These are phyloP conservation scores for Aspergillus nidulans DNA, from an alignment of 495 filamentous ascomycete species.

Conservation along the genomic window DNA sequence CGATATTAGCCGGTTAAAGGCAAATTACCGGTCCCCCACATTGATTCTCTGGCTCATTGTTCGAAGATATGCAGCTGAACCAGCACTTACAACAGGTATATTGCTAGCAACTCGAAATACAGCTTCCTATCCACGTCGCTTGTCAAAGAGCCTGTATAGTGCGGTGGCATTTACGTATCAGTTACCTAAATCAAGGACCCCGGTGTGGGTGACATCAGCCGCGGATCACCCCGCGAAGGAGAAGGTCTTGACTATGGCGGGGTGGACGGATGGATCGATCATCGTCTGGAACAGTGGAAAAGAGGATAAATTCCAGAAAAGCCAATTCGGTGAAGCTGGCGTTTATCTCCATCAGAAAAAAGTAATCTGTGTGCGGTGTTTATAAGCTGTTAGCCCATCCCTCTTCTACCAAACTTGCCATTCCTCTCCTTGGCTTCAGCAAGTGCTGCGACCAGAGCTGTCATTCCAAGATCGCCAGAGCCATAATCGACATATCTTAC, in stretches of 20 bases:
- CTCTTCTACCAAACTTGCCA: too few relatives aligned
- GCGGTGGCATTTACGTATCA: neutral
- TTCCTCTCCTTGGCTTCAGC: neutral
- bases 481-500: neutral
- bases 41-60: neutral
- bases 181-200: neutral
- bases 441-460: neutral
- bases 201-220: slow-evolving; percentile 2
- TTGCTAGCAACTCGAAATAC: neutral
- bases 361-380: neutral
- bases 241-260: neutral
- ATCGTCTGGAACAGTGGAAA: neutral
- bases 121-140: too few relatives aligned
- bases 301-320: neutral
- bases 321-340: neutral
- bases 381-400: neutral
- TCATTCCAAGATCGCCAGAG: neutral
- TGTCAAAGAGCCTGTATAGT: neutral
- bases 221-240: slow-evolving; percentile 1
- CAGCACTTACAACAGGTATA: too few relatives aligned
- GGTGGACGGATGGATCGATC: neutral
- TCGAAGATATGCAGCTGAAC: neutral
- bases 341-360: neutral
- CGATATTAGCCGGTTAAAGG: slow-evolving; percentile 18
- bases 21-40: slow-evolving; percentile 19